Base-by-base conservation (phyloP, 495 filamentous ascomycete genomes). In the Tetracladium setigerum region DNA sequence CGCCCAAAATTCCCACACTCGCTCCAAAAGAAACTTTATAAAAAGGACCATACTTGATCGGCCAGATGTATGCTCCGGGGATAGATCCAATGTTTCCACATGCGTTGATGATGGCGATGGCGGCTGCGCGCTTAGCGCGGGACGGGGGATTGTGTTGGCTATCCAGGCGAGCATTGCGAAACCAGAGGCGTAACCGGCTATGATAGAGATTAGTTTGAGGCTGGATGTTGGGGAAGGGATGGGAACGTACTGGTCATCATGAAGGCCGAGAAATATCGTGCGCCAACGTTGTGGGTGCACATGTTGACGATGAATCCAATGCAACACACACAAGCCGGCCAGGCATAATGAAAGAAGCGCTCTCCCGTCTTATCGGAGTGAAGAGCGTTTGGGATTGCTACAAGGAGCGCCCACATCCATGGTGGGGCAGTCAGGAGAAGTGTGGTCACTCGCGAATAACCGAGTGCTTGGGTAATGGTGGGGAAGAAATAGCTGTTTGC, bases 51-150 rank as follows among this genome's bases (percentile, higher is more conserved):
- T n/a, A n/a, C n/a, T n/a, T n/a, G n/a, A n/a, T 47, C 4, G 76
- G 74, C 61, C 89, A 92, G 76, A 90, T 76, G 55, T 89, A 92
- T 41, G 70, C 75, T 1, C 84, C 83, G 57, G 86, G 92, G 57
- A 92, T 91, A 43, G 71, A 78, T 39, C 76, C 76, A 10, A 72
- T 67, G 57, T 90, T 92, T n/a, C 76, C 77, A 16, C 90, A 73
- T 5, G 85, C 84, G 55, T 94, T 94, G 60, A 91, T 88, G 50
- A 78, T 76, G 10, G 87, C 89, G 2, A 91, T 64, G 0, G 86
- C 86, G 1, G 86, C 88, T 1, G 88, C 87, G 47, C 87, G 81
- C 65, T 95, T 95, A 0, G 84, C 80, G 0, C 84, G 87, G 1
- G 89, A 1, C 73, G 68, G 8, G 73, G 72, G 45, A 77, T 68